A percentile compares a stretch with the other conserved stretches of the same genome.
These are phyloP conservation scores for Globisporangium radiosum DNA, from an alignment of 352 stramenopile species.

Conservation along the genomic window DNA sequence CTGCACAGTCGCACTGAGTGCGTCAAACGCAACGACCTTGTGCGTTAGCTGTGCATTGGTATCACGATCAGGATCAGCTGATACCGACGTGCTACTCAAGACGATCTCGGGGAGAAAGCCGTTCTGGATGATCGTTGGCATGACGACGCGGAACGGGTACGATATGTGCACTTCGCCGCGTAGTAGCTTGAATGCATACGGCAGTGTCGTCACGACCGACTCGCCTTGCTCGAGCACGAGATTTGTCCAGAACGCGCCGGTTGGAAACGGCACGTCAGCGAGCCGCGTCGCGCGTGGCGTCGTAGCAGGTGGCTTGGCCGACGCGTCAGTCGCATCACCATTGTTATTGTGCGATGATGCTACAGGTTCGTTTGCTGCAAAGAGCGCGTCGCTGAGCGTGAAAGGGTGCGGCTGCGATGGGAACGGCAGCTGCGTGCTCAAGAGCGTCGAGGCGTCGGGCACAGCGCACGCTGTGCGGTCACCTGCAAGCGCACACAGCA, in stretches of 20 bases:
- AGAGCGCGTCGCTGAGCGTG: slow-evolving; percentile 38
- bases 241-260: slow-evolving; percentile 79
- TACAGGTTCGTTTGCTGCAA: slow-evolving; percentile 35
- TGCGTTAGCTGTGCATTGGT: slow-evolving; percentile 19
- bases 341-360: not conserved
- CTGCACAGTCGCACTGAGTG: slow-evolving; percentile 54
- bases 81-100: slow-evolving; percentile 20
- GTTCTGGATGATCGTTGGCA: slow-evolving; percentile 46
- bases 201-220: slow-evolving; percentile 51
- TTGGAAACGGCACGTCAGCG: slow-evolving; percentile 63
- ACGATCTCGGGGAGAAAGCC: slow-evolving; percentile 70
- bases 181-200: slow-evolving; percentile 56
- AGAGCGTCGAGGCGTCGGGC: slow-evolving; percentile 4
- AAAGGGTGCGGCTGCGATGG: slow-evolving; percentile 42
- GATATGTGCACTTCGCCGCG: slow-evolving; percentile 56
- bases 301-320: not conserved
- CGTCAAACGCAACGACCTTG: slow-evolving; percentile 63
- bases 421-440: slow-evolving; percentile 35
- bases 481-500: not conserved
- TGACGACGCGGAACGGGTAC: slow-evolving; percentile 78
- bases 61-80: not conserved
- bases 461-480: slow-evolving; percentile 5
- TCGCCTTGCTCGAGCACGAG: slow-evolving; percentile 62
- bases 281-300: slow-evolving; percentile 13
- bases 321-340: not conserved